phyloP scores from a whole-genome alignment of 2,329 filamentous ascomycete genomes.

The Colletotrichum theobromicola region DNA sequence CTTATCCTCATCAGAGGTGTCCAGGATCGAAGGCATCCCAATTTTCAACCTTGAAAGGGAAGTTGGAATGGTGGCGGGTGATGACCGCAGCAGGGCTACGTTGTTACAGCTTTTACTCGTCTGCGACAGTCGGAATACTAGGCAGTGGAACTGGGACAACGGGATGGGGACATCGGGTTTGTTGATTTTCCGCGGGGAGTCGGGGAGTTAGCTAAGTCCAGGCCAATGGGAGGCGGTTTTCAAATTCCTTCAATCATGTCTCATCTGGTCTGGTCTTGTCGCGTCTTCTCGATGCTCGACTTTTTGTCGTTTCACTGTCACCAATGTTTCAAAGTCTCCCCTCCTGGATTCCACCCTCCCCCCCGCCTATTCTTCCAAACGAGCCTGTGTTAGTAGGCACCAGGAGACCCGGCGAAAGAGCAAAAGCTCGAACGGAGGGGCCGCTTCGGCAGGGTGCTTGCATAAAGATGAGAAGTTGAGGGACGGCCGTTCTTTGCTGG shows the following conservation, averaged over 20 bases:
- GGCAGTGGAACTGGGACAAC: background rate
- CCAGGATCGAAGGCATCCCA: background rate
- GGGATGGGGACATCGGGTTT: background rate
- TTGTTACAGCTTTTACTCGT: background rate
- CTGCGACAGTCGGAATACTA: background rate
- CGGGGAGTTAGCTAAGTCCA: background rate
- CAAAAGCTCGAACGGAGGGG: background rate
- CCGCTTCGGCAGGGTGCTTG: too few species aligned
- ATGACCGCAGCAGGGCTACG: background rate
- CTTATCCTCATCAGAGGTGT: background rate
- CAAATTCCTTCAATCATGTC: background rate
- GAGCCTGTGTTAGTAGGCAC: background rate
- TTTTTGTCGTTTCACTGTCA: constrained; percentile 8
- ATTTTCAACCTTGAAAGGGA: too few species aligned
- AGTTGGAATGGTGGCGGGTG: background rate
- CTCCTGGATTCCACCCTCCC: too few species aligned
- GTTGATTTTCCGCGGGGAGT: background rate
- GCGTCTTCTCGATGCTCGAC: background rate
- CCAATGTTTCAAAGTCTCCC: background rate
- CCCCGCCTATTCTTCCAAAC: background rate
- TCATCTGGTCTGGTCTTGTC: background rate
- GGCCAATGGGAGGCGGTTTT: background rate
- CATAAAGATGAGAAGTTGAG: background rate
- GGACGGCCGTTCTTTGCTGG: background rate
- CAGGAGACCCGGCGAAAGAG: background rate